phyloP scores from a whole-genome alignment of 2,329 filamentous ascomycete genomes.

The Fusarium sp. region DNA sequence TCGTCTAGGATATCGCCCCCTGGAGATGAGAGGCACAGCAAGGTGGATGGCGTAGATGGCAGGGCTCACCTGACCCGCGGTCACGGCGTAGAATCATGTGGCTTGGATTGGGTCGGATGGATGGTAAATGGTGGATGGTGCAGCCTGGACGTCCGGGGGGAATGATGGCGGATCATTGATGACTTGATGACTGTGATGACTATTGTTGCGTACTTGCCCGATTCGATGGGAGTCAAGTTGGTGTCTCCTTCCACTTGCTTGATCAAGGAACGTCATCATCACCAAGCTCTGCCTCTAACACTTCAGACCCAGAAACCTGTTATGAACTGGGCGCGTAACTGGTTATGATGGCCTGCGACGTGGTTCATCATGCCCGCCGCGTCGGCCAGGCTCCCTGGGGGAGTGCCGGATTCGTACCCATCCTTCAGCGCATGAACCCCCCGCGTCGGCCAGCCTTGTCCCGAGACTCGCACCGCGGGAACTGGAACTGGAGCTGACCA shows the following conservation, averaged over 20 bases:
- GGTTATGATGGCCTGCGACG: not conserved
- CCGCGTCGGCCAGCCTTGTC: constrained; percentile 14
- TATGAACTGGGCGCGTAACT: constrained; percentile 7
- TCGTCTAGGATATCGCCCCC: constrained; percentile 32
- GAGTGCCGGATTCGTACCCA: constrained; percentile 29
- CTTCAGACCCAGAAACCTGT: constrained; percentile 19
- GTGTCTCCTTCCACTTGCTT: constrained; percentile 1
- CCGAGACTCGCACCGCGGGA: constrained; percentile 18
- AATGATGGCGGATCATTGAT: constrained; percentile 24
- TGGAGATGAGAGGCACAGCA: constrained; percentile 34
- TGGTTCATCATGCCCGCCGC: constrained; percentile 10
- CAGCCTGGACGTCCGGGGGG: constrained; percentile 8
- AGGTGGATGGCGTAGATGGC: constrained; percentile 45
- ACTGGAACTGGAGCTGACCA: constrained; percentile 8
- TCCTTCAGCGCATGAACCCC: constrained; percentile 33
- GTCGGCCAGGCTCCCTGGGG: not conserved
- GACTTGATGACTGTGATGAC: constrained; percentile 9
- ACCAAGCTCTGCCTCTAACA: not conserved
- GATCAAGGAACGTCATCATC: constrained; percentile 27
- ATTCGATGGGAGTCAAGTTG: not conserved
- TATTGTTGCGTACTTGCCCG: constrained; percentile 4
- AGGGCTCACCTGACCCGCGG: constrained; percentile 47
- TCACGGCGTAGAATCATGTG: constrained; percentile 47
- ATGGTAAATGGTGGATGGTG: constrained; percentile 20
- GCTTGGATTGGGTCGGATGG: constrained; percentile 31